Conservation (phyloP, 2,329 filamentous ascomycete genomes). For the Ophiostoma piceae region DNA sequence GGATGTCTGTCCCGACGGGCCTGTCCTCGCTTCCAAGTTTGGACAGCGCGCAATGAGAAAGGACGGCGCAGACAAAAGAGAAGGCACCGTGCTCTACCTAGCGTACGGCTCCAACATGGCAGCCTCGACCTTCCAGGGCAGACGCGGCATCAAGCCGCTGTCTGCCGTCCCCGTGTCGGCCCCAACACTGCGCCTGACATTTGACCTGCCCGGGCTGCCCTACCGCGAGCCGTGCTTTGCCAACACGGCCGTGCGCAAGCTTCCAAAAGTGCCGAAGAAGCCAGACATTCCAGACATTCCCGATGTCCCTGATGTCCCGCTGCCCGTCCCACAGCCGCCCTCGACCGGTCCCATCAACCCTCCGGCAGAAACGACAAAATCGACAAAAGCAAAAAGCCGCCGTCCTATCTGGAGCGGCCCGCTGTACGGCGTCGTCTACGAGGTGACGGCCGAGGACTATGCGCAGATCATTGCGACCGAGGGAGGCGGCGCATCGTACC, state of each 20-base stretch:
- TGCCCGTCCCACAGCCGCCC: slow-evolving; percentile 22
- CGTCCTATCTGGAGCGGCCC: slow-evolving; percentile 67
- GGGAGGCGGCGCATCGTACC: slow-evolving; percentile 78
- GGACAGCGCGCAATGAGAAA: too few relatives aligned
- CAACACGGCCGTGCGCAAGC: slow-evolving; percentile 60
- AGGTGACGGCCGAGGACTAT: slow-evolving; percentile 80
- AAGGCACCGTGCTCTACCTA: slow-evolving; percentile 61
- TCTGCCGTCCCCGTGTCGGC: slow-evolving; percentile 77
- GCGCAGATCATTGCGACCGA: slow-evolving; percentile 84
- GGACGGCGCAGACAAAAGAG: neutral
- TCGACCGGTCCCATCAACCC: slow-evolving; percentile 19
- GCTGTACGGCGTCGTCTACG: slow-evolving; percentile 89
- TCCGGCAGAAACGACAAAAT: neutral
- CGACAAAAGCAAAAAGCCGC: slow-evolving; percentile 40
- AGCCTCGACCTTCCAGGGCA: slow-evolving; percentile 71
- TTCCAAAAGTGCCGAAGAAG: slow-evolving; percentile 32
- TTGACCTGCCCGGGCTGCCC: slow-evolving; percentile 79
- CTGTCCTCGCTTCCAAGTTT: slow-evolving; percentile 1
- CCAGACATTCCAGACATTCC: slow-evolving; percentile 14
- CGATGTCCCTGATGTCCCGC: slow-evolving; percentile 7
- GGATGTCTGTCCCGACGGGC: slow-evolving; percentile 23
- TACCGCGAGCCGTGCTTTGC: slow-evolving; percentile 91
- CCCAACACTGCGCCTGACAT: slow-evolving; percentile 70
- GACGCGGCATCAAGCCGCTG: slow-evolving; percentile 72
- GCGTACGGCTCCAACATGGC: slow-evolving; percentile 91